A percentile compares a stretch with the other conserved stretches of the same genome.
Conservation (phyloP, 129 eudicot genomes). For the Calendula officinalis region DNA sequence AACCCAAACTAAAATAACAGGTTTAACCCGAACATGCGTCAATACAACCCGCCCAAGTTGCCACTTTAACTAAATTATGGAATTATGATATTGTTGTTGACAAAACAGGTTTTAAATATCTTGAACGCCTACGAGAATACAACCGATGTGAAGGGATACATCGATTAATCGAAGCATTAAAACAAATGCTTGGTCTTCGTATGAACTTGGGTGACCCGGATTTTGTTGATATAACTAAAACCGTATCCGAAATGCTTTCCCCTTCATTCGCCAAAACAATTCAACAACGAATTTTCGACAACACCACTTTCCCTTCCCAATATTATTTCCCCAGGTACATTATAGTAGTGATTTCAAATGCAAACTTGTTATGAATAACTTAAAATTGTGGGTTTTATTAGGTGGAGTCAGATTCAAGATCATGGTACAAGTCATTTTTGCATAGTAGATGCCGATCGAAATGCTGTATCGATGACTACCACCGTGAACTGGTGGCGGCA, state of each 20-base stretch:
- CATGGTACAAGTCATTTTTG: constrained; percentile 93
- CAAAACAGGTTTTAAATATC: constrained; percentile 64
- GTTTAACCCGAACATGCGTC: too few species aligned
- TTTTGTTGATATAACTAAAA: constrained; percentile 56
- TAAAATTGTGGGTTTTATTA: too few species aligned
- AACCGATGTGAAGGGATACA: constrained; percentile 57
- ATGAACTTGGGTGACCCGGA: constrained; percentile 94
- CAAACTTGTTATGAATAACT: too few species aligned
- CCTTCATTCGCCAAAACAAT: constrained; percentile 60
- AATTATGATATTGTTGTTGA: background rate
- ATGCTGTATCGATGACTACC: constrained; percentile 83
- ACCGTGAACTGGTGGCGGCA: constrained; percentile 81
- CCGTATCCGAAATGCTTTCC: constrained; percentile 70
- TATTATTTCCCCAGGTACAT: constrained; percentile 63
- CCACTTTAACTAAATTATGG: background rate
- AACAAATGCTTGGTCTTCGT: constrained; percentile 85
- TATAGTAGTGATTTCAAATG: too few species aligned
- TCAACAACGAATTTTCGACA: constrained; percentile 64
- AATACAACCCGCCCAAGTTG: too few species aligned
- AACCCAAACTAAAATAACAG: too few species aligned
- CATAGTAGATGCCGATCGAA: constrained; percentile 83
- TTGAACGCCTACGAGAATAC: constrained; percentile 48
- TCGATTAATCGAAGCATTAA: constrained; percentile 73
- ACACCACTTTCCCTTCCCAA: constrained; percentile 89
- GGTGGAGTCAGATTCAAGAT: constrained; percentile 84